Conservation (phyloP, 2,329 filamentous ascomycete genomes). For the Claviceps sp. region DNA sequence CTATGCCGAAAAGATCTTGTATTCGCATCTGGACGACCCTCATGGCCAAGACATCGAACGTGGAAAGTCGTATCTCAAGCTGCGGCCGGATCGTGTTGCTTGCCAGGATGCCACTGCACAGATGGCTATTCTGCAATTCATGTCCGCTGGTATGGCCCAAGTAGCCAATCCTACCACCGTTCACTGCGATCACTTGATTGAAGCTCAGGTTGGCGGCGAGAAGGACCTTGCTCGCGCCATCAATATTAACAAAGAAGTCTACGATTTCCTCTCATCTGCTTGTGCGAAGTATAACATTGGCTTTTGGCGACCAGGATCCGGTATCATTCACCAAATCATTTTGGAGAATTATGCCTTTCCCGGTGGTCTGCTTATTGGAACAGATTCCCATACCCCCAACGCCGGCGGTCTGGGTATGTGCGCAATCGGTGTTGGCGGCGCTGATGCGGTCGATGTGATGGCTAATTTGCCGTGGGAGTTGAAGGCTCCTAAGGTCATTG, state of each 20-base stretch:
- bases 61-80: slow-evolving; percentile 88
- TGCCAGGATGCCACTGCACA: slow-evolving; percentile 99
- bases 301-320: slow-evolving; percentile 97
- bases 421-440: slow-evolving; percentile 93
- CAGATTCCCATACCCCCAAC: slow-evolving; percentile 96
- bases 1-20: slow-evolving; percentile 96
- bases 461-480: slow-evolving; percentile 94
- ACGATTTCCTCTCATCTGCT: slow-evolving; percentile 86
- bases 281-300: slow-evolving; percentile 99
- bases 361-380: slow-evolving; percentile 93
- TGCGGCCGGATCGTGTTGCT: slow-evolving; percentile 92
- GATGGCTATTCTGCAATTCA: slow-evolving; percentile 99
- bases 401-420: slow-evolving; percentile 90
- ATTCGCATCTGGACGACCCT: slow-evolving; percentile 96
- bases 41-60: slow-evolving; percentile 94
- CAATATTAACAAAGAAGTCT: slow-evolving; percentile 97
- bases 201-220: slow-evolving; percentile 82
- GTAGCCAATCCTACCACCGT: slow-evolving; percentile 92
- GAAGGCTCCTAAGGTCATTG: slow-evolving; percentile 94
- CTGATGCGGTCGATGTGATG: slow-evolving; percentile 98
- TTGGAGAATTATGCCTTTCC: slow-evolving; percentile 99
- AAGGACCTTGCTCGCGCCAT: slow-evolving; percentile 90
- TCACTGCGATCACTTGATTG: slow-evolving; percentile 98
- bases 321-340: slow-evolving; percentile 98
- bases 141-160: slow-evolving; percentile 92